Conservation (phyloP, 768 basidiomycete genomes). For the Suillus sp. region DNA sequence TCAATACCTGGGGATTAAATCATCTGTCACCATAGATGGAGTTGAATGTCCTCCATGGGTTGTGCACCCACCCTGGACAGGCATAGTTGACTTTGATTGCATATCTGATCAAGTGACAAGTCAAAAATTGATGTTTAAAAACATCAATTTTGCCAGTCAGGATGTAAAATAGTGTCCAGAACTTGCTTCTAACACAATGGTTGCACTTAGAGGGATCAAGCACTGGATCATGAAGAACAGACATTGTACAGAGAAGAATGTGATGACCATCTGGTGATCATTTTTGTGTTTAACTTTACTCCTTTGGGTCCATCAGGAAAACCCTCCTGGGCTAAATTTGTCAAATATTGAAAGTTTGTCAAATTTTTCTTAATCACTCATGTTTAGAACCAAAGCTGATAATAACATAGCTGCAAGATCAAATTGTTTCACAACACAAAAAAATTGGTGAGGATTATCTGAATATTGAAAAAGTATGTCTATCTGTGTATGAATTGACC, state of each 20-base stretch:
- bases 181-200: background rate
- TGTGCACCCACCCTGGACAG: background rate
- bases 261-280: too few relatives aligned
- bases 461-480: background rate
- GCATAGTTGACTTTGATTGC: background rate
- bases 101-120: background rate
- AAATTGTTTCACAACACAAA: slow-evolving; percentile 14
- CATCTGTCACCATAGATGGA: slow-evolving; percentile 12
- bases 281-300: too few relatives aligned
- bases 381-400: background rate
- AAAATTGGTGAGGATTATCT: background rate
- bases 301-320: too few relatives aligned
- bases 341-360: background rate
- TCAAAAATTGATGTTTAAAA: slow-evolving; percentile 19
- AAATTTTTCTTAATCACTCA: background rate
- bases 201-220: too few relatives aligned
- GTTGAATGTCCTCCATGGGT: rapidly evolving
- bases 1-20: background rate
- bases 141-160: slow-evolving; percentile 19
- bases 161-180: too few relatives aligned
- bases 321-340: background rate
- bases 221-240: too few relatives aligned
- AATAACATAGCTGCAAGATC: background rate
- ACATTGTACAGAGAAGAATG: too few relatives aligned
- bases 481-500: background rate